These are phyloP conservation scores for Penicillium longicatenatum DNA, from an alignment of 495 filamentous ascomycete species.

Conservation along the genomic window DNA sequence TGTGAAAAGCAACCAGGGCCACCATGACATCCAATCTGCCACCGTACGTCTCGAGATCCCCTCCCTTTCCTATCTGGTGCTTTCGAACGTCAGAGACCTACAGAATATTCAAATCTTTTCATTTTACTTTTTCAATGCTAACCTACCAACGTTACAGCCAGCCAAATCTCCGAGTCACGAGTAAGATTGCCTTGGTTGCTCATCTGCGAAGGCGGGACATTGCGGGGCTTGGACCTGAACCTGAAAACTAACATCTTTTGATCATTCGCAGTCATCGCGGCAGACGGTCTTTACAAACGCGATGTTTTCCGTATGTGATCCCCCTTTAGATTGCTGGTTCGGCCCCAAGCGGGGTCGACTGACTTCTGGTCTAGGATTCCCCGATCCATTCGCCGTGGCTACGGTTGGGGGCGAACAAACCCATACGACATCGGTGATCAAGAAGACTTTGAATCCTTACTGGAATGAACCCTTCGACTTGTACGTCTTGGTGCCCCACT, in stretches of 20 bases:
- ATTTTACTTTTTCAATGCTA: slow-evolving; percentile 23
- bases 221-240: slow-evolving; percentile 25
- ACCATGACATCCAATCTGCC: slow-evolving; percentile 62
- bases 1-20: slow-evolving; percentile 32
- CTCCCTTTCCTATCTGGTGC: not conserved
- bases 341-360: slow-evolving; percentile 19
- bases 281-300: slow-evolving; percentile 96
- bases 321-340: not conserved
- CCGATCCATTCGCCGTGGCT: slow-evolving; percentile 96
- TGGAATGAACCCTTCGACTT: slow-evolving; percentile 99
- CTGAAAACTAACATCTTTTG: slow-evolving; percentile 21
- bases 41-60: slow-evolving; percentile 45
- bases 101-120: not conserved
- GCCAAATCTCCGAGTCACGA: slow-evolving; percentile 66
- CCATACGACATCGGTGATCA: slow-evolving; percentile 91
- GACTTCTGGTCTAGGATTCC: slow-evolving; percentile 67
- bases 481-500: slow-evolving; percentile 52
- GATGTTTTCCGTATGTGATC: slow-evolving; percentile 88
- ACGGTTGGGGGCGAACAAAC: slow-evolving; percentile 97
- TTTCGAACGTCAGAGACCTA: not conserved
- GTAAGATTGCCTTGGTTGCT: slow-evolving; percentile 44
- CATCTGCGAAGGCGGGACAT: slow-evolving; percentile 16
- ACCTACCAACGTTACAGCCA: slow-evolving; percentile 42
- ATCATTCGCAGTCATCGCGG: slow-evolving; percentile 78
- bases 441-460: slow-evolving; percentile 96